phyloP scores from a whole-genome alignment of 1,284 basidiomycete species.

The Bjerkandera adusta region DNA sequence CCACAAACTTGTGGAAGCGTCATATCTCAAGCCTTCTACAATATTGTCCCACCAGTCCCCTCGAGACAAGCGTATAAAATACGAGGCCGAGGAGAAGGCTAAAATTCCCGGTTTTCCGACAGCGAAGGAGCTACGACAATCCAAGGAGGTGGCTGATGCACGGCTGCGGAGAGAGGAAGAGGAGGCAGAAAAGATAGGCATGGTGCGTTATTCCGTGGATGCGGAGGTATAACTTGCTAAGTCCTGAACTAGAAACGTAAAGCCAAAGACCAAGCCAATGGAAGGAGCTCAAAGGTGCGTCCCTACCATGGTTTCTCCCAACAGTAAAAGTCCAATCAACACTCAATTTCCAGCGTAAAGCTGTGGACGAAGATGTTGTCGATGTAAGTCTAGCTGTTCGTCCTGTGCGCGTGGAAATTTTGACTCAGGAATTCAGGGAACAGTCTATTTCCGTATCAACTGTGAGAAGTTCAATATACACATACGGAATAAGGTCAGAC shows the following conservation, averaged over 20 bases:
- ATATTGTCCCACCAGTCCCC: slow-evolving; percentile 71
- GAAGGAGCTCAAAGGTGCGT: slow-evolving; percentile 49
- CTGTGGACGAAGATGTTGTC: slow-evolving; percentile 54
- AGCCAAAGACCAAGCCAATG: slow-evolving; percentile 45
- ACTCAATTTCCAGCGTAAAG: slow-evolving; percentile 46
- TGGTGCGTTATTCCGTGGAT: slow-evolving; percentile 45
- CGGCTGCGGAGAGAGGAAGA: slow-evolving; percentile 68
- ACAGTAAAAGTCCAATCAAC: no score
- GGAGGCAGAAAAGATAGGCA: slow-evolving; percentile 65
- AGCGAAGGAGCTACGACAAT: slow-evolving; percentile 69
- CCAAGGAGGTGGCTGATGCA: slow-evolving; percentile 59
- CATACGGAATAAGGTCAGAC: slow-evolving; percentile 77
- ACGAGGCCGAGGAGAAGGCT: slow-evolving; percentile 70
- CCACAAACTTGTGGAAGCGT: slow-evolving; percentile 60
- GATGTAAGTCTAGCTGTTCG: slow-evolving; percentile 48
- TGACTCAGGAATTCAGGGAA: slow-evolving; percentile 44
- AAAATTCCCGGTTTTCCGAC: slow-evolving; percentile 74
- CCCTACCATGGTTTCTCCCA: not conserved
- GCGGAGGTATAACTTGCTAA: slow-evolving; percentile 9
- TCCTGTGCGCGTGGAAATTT: not conserved
- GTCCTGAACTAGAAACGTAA: slow-evolving; percentile 54
- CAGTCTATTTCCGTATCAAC: slow-evolving; percentile 81
- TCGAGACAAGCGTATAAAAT: slow-evolving; percentile 70
- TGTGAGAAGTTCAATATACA: slow-evolving; percentile 87
- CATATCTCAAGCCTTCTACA: slow-evolving; percentile 74